These are phyloP conservation scores for Asclepias syriaca DNA, from an alignment of 257 asterid species.

Conservation along the genomic window DNA sequence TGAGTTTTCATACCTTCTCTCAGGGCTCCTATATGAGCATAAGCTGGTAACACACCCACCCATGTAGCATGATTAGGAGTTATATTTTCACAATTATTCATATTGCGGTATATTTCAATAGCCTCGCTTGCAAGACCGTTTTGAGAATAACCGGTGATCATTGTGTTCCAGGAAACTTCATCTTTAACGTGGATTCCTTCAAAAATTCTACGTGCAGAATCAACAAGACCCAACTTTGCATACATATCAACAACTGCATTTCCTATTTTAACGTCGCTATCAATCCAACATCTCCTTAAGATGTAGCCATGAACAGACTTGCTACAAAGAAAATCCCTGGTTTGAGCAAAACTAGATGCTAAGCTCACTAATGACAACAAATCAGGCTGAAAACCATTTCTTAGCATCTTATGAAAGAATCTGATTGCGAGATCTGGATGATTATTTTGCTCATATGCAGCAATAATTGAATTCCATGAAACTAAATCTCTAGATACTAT, in stretches of 20 bases:
- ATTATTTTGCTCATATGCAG: constrained; percentile 74
- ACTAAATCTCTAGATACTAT: constrained; percentile 53
- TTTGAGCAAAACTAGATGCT: constrained; percentile 65
- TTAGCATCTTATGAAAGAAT: constrained; percentile 52
- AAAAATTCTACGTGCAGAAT: constrained; percentile 52
- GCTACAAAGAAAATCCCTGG: constrained; percentile 35
- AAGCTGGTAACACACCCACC: constrained; percentile 71
- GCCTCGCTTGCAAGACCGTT: constrained; percentile 79
- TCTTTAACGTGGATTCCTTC: constrained; percentile 50
- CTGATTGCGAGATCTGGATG: constrained; percentile 38
- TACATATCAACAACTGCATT: constrained; percentile 85
- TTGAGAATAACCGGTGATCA: constrained; percentile 76
- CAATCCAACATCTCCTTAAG: constrained; percentile 55
- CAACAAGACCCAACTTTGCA: constrained; percentile 63
- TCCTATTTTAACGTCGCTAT: constrained; percentile 42
- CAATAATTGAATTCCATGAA: constrained; percentile 79
- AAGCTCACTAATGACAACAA: constrained; percentile 62
- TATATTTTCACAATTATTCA: constrained; percentile 36
- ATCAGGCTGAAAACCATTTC: constrained; percentile 47
- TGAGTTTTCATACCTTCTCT: constrained; percentile 66
- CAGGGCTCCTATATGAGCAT: constrained; percentile 72
- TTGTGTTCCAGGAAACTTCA: constrained; percentile 75
- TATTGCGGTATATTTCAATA: constrained; percentile 35
- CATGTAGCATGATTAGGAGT: constrained; percentile 62
- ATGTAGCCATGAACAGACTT: constrained; percentile 63